Percentiles rank a stretch among this genome's conserved stretches.
Conservation (phyloP, 1,284 basidiomycete species). For the Amylostereum areolatum region DNA sequence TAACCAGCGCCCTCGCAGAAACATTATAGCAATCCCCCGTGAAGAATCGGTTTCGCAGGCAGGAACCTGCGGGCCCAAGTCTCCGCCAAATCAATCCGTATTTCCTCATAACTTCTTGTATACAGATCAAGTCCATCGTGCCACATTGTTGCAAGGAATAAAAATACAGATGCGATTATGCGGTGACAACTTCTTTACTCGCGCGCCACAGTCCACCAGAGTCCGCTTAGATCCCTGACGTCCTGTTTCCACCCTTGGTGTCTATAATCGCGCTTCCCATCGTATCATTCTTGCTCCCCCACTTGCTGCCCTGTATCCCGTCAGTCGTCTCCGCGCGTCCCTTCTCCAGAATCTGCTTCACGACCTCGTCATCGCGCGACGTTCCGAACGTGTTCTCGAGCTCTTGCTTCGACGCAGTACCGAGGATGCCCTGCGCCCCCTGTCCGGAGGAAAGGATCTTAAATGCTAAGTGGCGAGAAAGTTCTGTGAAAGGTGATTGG, state of each 20-base stretch:
- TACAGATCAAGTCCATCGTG: no score
- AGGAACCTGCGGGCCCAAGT: no score
- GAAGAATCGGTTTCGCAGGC: no score
- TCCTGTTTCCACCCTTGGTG: conserved; percentile 8
- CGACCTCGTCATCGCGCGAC: conserved; percentile 57
- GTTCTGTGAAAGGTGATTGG: not conserved
- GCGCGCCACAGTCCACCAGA: no score
- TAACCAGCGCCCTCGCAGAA: not conserved
- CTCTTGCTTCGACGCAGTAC: conserved; percentile 70
- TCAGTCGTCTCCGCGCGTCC: conserved; percentile 53
- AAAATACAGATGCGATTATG: no score
- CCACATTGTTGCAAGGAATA: no score
- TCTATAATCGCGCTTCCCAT: conserved; percentile 27
- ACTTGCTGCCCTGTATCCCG: conserved; percentile 26
- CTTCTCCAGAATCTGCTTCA: conserved; percentile 51
- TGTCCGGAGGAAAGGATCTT: conserved; percentile 51
- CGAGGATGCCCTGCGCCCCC: conserved; percentile 67
- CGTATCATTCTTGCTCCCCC: conserved; percentile 24
- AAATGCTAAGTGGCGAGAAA: conserved; percentile 28
- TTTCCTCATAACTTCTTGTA: no score
- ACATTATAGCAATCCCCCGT: no score
- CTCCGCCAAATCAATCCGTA: no score
- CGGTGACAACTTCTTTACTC: no score
- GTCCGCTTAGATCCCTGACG: conserved; percentile 11
- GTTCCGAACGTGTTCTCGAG: conserved; percentile 67